Conservation (phyloP, 345 rosid genomes). For the Atalantia buxifolia region DNA sequence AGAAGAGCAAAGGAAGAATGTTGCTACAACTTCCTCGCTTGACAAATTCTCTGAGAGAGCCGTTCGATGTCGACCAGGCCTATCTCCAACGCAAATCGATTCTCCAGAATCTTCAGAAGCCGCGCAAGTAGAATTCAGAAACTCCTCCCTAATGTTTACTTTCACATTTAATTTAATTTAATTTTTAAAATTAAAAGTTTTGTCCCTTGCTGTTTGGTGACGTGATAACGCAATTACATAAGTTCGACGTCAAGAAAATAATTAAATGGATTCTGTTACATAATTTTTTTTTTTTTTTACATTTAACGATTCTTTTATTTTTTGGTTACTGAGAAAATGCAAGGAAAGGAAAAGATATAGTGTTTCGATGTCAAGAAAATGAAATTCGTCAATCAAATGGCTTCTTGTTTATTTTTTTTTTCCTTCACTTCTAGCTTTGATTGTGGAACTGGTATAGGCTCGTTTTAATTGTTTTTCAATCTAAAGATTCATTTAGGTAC, state of each 20-base stretch:
- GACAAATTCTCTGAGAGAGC: slow-evolving; percentile 77
- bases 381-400: not conserved
- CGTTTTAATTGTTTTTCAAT: too few relatives aligned
- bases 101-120: slow-evolving; percentile 51
- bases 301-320: too few relatives aligned
- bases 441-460: too few relatives aligned
- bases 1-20: slow-evolving; percentile 29
- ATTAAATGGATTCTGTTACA: too few relatives aligned
- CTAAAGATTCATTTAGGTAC: too few relatives aligned
- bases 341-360: not conserved
- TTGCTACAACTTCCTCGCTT: slow-evolving; percentile 76
- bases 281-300: too few relatives aligned
- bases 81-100: slow-evolving; percentile 76
- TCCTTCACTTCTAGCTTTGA: too few relatives aligned
- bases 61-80: slow-evolving; percentile 80
- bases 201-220: too few relatives aligned
- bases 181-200: not conserved
- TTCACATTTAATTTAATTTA: not conserved
- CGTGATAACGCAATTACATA: too few relatives aligned
- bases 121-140: slow-evolving; percentile 41
- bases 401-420: not conserved
- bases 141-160: not conserved
- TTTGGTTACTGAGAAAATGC: not conserved
- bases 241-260: too few relatives aligned
- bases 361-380: not conserved